phyloP scores from a whole-genome alignment of 2,329 filamentous ascomycete genomes.

The Trichoderma simmonsii region DNA sequence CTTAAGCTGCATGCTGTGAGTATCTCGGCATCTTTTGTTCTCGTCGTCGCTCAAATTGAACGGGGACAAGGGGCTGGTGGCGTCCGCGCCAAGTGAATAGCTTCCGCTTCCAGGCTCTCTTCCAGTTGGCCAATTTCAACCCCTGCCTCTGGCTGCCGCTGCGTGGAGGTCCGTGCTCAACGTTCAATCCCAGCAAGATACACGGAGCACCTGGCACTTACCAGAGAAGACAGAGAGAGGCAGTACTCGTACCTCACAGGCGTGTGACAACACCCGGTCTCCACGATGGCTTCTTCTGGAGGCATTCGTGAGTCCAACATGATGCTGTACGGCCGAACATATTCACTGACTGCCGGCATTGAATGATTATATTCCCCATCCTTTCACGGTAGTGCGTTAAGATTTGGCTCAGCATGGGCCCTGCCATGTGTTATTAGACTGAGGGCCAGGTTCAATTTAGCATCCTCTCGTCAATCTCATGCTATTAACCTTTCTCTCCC shows the following conservation, averaged over 20 bases:
- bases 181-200: background rate
- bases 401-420: background rate
- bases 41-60: background rate
- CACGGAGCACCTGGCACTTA: background rate
- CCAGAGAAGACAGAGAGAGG: background rate
- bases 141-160: constrained; percentile 6
- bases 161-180: constrained; percentile 6
- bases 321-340: background rate
- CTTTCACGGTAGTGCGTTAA: background rate
- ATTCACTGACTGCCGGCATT: background rate
- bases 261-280: background rate
- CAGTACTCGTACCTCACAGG: background rate
- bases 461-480: background rate
- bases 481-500: background rate
- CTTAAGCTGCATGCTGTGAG: background rate
- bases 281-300: background rate
- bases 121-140: constrained; percentile 22
- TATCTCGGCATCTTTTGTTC: background rate
- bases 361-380: background rate
- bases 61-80: constrained; percentile 1
- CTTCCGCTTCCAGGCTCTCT: constrained; percentile 21
- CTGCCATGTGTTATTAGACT: background rate
- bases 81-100: constrained; percentile 19
- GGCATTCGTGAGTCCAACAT: background rate
- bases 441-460: background rate